A percentile compares a stretch with the other conserved stretches of the same genome.
Evolutionary conservation across 108 stramenopile genomes (phyloP).

Genomic region (Nitzschia inconspicua): DNA sequence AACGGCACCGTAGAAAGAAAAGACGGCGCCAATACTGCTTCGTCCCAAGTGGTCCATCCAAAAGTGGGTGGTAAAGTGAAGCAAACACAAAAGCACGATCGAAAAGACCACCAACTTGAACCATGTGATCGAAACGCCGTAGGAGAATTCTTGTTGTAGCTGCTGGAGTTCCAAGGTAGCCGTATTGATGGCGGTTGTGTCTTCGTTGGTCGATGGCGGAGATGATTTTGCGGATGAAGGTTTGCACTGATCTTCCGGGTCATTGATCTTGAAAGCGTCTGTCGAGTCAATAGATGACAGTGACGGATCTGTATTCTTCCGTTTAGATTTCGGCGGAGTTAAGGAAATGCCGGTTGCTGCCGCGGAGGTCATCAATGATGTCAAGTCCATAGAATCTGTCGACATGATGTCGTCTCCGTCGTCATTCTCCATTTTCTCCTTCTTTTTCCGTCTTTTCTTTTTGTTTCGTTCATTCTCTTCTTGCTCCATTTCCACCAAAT

Average conservation of each 20-base stretch:
- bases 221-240: too few relatives aligned
- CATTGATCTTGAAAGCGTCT: too few relatives aligned
- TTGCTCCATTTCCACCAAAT: conserved; percentile 46
- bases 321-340: too few relatives aligned
- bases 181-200: too few relatives aligned
- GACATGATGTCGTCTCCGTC: background rate
- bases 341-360: too few relatives aligned
- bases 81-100: conserved; percentile 42
- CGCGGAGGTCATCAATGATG: too few relatives aligned
- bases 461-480: conserved; percentile 2
- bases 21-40: conserved; percentile 68
- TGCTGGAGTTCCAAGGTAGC: too few relatives aligned
- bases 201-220: too few relatives aligned
- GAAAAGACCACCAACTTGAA: conserved; percentile 56
- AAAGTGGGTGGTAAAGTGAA: conserved; percentile 54
- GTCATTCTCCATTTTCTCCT: background rate
- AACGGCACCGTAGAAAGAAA: conserved; percentile 63
- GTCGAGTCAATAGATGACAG: too few relatives aligned
- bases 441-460: conserved; percentile 1
- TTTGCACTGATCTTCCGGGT: too few relatives aligned
- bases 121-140: conserved; percentile 55
- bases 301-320: too few relatives aligned
- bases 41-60: conserved; percentile 68
- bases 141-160: too few relatives aligned
- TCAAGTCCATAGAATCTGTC: background rate